Evolutionary conservation across 2,329 filamentous ascomycete genomes (phyloP).

Genomic region (Anthostomella pinea): DNA sequence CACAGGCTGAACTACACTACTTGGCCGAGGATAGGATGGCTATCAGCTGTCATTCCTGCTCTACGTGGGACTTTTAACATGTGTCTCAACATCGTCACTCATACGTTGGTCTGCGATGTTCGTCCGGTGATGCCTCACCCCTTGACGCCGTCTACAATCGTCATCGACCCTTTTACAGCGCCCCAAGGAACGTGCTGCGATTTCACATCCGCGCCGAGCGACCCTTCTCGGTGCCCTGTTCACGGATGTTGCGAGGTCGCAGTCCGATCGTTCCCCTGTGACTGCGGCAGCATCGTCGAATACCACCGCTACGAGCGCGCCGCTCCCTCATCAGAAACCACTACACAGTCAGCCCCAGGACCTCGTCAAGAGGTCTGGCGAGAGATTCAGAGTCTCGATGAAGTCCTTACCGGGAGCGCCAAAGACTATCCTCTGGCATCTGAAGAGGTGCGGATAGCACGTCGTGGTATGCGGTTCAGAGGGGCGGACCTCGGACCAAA

Average conservation of each 20-base stretch:
- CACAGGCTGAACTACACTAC: too few relatives aligned
- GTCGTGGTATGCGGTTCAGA: slow-evolving; percentile 1
- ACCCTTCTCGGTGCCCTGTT: not conserved
- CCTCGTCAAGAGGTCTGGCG: slow-evolving; percentile 7
- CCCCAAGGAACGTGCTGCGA: not conserved
- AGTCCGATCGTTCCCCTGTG: slow-evolving; percentile 7
- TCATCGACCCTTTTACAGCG: slow-evolving; percentile 7
- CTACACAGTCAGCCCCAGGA: not conserved
- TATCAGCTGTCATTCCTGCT: too few relatives aligned
- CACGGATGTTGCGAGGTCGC: slow-evolving; percentile 7
- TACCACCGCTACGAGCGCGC: slow-evolving; percentile 10
- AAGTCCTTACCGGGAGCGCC: not conserved
- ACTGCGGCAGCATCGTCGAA: slow-evolving; percentile 3
- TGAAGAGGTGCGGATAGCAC: slow-evolving; percentile 9
- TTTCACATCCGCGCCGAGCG: not conserved
- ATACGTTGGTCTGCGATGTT: slow-evolving; percentile 6
- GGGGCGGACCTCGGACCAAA: not conserved
- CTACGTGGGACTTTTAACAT: slow-evolving; percentile 25
- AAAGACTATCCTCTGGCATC: slow-evolving; percentile 1
- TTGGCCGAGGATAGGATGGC: too few relatives aligned
- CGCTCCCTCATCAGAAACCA: slow-evolving; percentile 3
- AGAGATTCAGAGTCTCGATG: slow-evolving; percentile 5
- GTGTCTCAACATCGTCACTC: slow-evolving; percentile 11
- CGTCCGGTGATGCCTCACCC: slow-evolving; percentile 9
- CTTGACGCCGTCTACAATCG: not conserved